Evolutionary conservation across 805 yeast genomes (phyloP).

Genomic region (Candida hungchunana): DNA sequence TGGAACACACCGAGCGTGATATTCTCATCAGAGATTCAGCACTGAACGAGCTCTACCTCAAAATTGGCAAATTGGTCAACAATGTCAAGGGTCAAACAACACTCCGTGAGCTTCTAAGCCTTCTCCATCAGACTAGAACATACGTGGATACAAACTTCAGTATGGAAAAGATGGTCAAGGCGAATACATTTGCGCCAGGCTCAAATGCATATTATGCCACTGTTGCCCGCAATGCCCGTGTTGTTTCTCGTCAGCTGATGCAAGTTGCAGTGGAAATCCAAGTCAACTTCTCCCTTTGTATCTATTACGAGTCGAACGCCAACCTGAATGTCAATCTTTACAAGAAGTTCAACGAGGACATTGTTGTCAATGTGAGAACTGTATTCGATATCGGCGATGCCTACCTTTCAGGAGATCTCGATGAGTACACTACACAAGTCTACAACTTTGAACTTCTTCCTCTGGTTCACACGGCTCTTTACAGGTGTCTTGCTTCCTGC

Average conservation of each 20-base stretch:
- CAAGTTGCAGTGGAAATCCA: conserved; percentile 12
- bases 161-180: conserved; percentile 6
- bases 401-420: conserved; percentile 10
- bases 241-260: conserved; percentile 7
- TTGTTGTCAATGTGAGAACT: background rate
- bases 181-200: conserved; percentile 3
- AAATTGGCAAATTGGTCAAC: conserved; percentile 12
- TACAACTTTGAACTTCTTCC: conserved; percentile 15
- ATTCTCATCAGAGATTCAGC: conserved; percentile 1
- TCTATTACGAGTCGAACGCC: conserved; percentile 15
- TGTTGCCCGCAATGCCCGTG: conserved; percentile 11
- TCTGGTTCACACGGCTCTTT: conserved; percentile 7
- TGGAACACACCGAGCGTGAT: conserved; percentile 15
- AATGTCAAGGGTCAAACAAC: conserved; percentile 9
- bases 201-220: conserved; percentile 9
- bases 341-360: conserved; percentile 8
- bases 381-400: conserved; percentile 12
- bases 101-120: conserved; percentile 4
- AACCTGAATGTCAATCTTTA: conserved; percentile 9
- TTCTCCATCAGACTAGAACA: conserved; percentile 8
- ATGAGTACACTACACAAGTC: conserved; percentile 4
- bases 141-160: conserved; percentile 13
- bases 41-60: conserved; percentile 7
- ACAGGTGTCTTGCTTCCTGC: conserved; percentile 3
- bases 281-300: conserved; percentile 10